phyloP scores from a whole-genome alignment of 371 early-diverging fungal species.

The Mortierella sp. region DNA sequence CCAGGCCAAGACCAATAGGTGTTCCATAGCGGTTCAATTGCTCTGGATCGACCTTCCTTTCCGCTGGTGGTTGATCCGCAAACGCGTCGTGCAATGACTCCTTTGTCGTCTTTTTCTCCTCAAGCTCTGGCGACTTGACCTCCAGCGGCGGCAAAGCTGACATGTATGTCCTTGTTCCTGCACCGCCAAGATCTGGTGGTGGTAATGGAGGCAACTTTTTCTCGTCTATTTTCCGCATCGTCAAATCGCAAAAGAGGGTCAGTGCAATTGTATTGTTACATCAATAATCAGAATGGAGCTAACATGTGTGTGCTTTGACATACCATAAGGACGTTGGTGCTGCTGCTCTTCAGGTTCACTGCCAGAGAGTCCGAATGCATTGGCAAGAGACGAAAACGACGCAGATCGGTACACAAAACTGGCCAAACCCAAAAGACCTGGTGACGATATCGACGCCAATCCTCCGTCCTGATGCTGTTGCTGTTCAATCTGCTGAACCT shows the following conservation, averaged over 20 bases:
- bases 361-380: slow-evolving; percentile 55
- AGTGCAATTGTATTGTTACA: background rate
- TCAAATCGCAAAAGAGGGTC: background rate
- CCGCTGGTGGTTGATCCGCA: background rate
- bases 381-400: slow-evolving; percentile 49
- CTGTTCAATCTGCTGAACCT: slow-evolving; percentile 18
- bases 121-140: slow-evolving; percentile 45
- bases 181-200: slow-evolving; percentile 25
- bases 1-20: slow-evolving; percentile 40
- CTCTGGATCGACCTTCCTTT: slow-evolving; percentile 22
- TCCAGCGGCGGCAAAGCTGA: slow-evolving; percentile 24
- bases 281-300: background rate
- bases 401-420: slow-evolving; percentile 53
- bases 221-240: slow-evolving; percentile 1
- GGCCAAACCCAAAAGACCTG: slow-evolving; percentile 50
- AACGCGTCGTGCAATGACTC: slow-evolving; percentile 20
- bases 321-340: slow-evolving; percentile 18
- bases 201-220: slow-evolving; percentile 55
- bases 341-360: slow-evolving; percentile 21
- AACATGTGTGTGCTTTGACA: background rate
- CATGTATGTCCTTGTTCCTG: slow-evolving; percentile 13
- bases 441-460: slow-evolving; percentile 24
- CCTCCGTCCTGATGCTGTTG: slow-evolving; percentile 8
- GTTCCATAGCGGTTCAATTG: slow-evolving; percentile 36
- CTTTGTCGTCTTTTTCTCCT: slow-evolving; percentile 35